Conservation (phyloP, 805 yeast species). For the Brettanomyces bruxellensis region DNA sequence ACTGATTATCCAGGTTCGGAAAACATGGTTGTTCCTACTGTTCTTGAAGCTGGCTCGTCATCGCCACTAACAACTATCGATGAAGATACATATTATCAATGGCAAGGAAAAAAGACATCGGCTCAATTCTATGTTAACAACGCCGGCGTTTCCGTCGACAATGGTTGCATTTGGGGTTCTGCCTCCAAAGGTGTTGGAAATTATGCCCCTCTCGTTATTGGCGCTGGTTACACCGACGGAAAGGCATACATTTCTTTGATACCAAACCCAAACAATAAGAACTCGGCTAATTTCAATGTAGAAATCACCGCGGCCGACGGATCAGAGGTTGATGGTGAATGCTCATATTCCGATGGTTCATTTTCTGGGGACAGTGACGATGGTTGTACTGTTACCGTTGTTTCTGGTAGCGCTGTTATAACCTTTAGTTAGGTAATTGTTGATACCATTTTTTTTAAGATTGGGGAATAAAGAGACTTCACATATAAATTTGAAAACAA, state of each 20-base stretch:
- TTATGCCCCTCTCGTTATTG: slow-evolving; percentile 75
- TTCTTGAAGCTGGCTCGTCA: slow-evolving; percentile 43
- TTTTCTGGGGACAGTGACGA: slow-evolving; percentile 64
- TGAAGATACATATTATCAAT: slow-evolving; percentile 46
- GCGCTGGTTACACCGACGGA: slow-evolving; percentile 60
- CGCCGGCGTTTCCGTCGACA: slow-evolving; percentile 61
- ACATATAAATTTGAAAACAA: too few species aligned
- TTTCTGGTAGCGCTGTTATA: slow-evolving; percentile 74
- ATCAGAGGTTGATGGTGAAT: slow-evolving; percentile 57
- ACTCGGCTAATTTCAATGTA: slow-evolving; percentile 57
- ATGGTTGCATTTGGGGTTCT: slow-evolving; percentile 68
- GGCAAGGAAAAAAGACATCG: slow-evolving; percentile 59
- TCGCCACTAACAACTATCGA: slow-evolving; percentile 53
- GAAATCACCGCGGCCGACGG: slow-evolving; percentile 68
- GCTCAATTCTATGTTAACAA: slow-evolving; percentile 71
- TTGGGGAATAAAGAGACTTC: too few species aligned
- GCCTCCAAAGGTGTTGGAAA: slow-evolving; percentile 55
- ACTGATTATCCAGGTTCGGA: slow-evolving; percentile 80
- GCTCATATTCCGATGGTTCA: slow-evolving; percentile 71
- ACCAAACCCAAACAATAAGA: slow-evolving; percentile 66
- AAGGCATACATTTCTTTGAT: slow-evolving; percentile 60
- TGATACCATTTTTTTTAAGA: too few species aligned
- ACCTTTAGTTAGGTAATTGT: slow-evolving; percentile 45
- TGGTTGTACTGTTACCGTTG: slow-evolving; percentile 92
- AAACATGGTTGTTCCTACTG: slow-evolving; percentile 69